phyloP scores from a whole-genome alignment of 2,329 filamentous ascomycete species.

The Pyrenochaeta sp. region DNA sequence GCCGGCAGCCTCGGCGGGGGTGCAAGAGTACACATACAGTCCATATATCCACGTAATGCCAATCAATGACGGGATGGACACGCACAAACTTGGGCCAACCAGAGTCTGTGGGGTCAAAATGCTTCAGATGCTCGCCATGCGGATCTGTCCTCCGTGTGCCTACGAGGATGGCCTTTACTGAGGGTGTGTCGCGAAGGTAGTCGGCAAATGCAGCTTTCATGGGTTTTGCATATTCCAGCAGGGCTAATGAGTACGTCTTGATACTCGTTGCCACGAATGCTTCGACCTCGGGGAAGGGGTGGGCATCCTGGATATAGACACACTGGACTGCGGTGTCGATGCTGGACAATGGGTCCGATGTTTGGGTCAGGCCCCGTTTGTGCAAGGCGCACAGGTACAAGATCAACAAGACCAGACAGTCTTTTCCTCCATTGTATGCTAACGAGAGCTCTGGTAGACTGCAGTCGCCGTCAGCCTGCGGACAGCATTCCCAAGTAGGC shows the following conservation, averaged over 20 bases:
- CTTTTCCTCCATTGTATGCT: slow-evolving; percentile 97
- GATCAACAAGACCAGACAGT: slow-evolving; percentile 91
- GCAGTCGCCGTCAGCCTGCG: slow-evolving; percentile 27
- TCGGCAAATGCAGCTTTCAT: slow-evolving; percentile 83
- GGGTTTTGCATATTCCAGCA: slow-evolving; percentile 76
- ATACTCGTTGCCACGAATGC: slow-evolving; percentile 77
- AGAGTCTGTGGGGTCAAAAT: slow-evolving; percentile 87
- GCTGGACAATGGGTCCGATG: slow-evolving; percentile 27
- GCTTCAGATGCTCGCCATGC: slow-evolving; percentile 78
- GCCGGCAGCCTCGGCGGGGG: background rate
- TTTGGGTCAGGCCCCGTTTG: slow-evolving; percentile 38
- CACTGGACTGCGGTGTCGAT: slow-evolving; percentile 68
- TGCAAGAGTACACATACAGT: slow-evolving; percentile 65
- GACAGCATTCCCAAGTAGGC: slow-evolving; percentile 6
- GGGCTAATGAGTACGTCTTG: slow-evolving; percentile 74
- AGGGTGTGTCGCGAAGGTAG: slow-evolving; percentile 72
- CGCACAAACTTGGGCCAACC: slow-evolving; percentile 95
- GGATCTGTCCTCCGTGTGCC: slow-evolving; percentile 92
- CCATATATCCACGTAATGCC: slow-evolving; percentile 97
- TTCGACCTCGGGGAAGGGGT: slow-evolving; percentile 88
- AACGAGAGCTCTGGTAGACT: slow-evolving; percentile 83
- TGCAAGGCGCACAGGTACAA: slow-evolving; percentile 77
- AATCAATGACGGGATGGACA: slow-evolving; percentile 94
- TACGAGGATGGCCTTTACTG: slow-evolving; percentile 81
- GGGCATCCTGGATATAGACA: slow-evolving; percentile 86